Base-by-base conservation (phyloP, 306 rosid species). In the Dryas alaskensis region DNA sequence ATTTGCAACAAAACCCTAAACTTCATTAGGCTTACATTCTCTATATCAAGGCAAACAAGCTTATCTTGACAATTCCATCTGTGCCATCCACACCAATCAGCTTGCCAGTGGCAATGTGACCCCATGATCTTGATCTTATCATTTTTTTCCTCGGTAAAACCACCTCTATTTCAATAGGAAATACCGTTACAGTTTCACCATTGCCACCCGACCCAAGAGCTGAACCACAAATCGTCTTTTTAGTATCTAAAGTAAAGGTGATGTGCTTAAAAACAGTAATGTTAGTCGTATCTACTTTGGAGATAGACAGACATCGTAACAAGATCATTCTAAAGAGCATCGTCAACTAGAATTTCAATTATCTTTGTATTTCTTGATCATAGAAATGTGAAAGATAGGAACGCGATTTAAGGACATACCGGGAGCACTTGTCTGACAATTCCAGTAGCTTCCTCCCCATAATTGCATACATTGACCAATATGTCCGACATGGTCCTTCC, bases 51-150 rank as follows among this genome's bases (percentile, higher is more conserved):
- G 19, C 19, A 19, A 19, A 19, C 19, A 19, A 19, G 0, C 19
- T 19, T 81, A 92, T 88, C 80, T 92, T 95, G 54, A 95, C 99
- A 77, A 19, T 19, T 19, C 19, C 19, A 19, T 19, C 19, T 19
- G 19, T 19, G 19, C 19, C 19, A 19, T 19, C 99, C 19, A 95
- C 95, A 75, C 99, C 99, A 27, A 95, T 95, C 85, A 95, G 90
- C 87, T 95, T 95, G 64, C 99, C 99, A 0, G 98, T 92, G 69
- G 92, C 77, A 73, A 1, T 98, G 95, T 58, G 90, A 50, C n/a
- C 92, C 96, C 92, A 90, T 87, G 60, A 95, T 92, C 82, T 95
- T 95, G 65, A 95, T 86, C 70, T 88, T 88, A 81, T 95, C 98
- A 0, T 83, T 84, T 75, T 95, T 95, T 19, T 19, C 78, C 90